Evolutionary conservation across 345 rosid genomes (phyloP).

Genomic region (Lumnitzera racemosa): DNA sequence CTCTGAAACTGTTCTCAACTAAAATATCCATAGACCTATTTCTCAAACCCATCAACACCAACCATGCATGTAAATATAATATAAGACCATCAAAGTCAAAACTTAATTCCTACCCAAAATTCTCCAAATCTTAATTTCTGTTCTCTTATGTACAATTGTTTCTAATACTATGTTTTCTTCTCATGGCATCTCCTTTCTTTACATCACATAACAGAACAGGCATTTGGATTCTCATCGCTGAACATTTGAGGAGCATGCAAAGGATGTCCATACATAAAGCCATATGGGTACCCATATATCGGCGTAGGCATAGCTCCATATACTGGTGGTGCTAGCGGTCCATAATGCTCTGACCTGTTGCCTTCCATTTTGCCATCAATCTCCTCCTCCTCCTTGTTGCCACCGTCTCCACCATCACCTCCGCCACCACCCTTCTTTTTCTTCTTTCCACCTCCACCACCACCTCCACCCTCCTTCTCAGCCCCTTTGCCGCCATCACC

Average conservation of each 20-base stretch:
- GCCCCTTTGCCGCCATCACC: constrained; percentile 18
- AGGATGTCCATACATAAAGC: background rate
- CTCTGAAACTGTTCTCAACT: too few relatives aligned
- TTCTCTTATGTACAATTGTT: constrained; percentile 3
- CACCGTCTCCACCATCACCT: background rate
- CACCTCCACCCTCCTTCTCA: constrained; percentile 11
- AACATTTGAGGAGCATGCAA: constrained; percentile 17
- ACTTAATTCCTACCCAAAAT: background rate
- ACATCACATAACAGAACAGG: constrained; percentile 22
- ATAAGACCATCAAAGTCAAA: background rate
- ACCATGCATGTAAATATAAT: background rate
- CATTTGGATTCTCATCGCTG: constrained; percentile 28
- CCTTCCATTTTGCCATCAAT: background rate
- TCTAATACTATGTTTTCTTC: too few relatives aligned
- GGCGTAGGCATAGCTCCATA: background rate
- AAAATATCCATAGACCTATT: too few relatives aligned
- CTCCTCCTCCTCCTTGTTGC: background rate
- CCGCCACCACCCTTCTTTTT: constrained; percentile 24
- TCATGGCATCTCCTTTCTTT: background rate
- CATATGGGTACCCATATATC: background rate
- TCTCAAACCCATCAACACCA: too few relatives aligned
- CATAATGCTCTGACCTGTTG: constrained; percentile 5
- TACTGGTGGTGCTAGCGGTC: background rate
- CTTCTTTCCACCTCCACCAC: constrained; percentile 13
- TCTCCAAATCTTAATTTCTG: background rate